phyloP scores from a whole-genome alignment of 306 rosid genomes.

The Prunus kanzakura region DNA sequence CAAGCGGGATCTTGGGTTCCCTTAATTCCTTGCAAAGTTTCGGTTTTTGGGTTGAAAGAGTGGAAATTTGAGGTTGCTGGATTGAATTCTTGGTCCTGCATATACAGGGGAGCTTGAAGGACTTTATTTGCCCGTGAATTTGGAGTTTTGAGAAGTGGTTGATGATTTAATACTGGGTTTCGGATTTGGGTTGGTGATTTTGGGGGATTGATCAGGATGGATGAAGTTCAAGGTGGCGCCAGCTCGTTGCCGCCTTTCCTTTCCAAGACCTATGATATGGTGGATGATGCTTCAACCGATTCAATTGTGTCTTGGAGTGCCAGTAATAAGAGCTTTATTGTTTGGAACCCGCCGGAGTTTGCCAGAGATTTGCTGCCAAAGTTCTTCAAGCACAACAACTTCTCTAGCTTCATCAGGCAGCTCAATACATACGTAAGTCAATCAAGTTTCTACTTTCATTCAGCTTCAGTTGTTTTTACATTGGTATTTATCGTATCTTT shows the following conservation, averaged over 20 bases:
- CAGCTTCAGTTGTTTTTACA: neutral
- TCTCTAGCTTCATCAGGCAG: constrained; percentile 91
- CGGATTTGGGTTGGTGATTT: constrained; percentile 31
- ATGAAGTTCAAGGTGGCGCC: constrained; percentile 61
- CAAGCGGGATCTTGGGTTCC: neutral
- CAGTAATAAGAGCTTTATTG: constrained; percentile 60
- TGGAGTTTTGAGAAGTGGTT: neutral
- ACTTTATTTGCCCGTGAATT: neutral
- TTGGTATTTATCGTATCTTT: neutral
- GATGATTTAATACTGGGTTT: constrained; percentile 29
- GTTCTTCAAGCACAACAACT: constrained; percentile 85
- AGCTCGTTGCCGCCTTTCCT: constrained; percentile 77
- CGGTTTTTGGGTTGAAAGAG: neutral
- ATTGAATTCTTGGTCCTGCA: neutral
- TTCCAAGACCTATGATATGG: constrained; percentile 79
- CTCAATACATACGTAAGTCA: constrained; percentile 85
- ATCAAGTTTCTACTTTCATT: constrained; percentile 20
- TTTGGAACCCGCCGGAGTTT: constrained; percentile 72
- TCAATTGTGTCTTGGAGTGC: constrained; percentile 73
- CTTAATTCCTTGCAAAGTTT: neutral
- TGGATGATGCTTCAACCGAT: constrained; percentile 64
- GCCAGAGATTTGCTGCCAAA: constrained; percentile 58
- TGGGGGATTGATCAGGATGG: constrained; percentile 46
- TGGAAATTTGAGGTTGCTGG: constrained; percentile 8
- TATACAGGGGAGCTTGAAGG: neutral